Base-by-base conservation (phyloP, 352 stramenopile genomes). In the Phytophthora pinifolia region DNA sequence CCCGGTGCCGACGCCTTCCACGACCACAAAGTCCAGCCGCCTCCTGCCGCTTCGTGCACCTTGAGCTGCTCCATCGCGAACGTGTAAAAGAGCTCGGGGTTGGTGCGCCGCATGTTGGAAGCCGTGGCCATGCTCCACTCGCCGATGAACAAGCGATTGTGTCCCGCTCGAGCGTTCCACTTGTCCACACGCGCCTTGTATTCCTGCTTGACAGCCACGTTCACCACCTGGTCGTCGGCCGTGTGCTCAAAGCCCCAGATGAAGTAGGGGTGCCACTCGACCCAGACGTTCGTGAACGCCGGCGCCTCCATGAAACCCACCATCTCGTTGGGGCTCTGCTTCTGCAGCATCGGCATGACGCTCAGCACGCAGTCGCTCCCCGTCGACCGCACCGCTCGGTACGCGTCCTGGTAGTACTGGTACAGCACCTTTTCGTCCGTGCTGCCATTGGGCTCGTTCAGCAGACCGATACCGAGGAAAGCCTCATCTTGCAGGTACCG, bases 201-300 rank as follows among this genome's bases (percentile, higher is more conserved):
- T 33, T 70, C 34, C 53, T 73, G 54, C 27, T 61, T 63, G 6
- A 73, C 45, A n/a, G 69, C 54, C 9, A 61, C 43, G 22, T 42
- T 69, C 38, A 90, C 56, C 14, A 92, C 34, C 13, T 86, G 53
- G 6, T 73, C 57, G 32, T 81, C 78, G 31, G 70, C 60, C 6
- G 63, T 66, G 17, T 84, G 47, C 46, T 91, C 76, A 49, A 78
- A 91, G 39, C 84, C 82, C 84, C 79, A 93, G 22, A 93, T 65
- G 41, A 90, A 89, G 62, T 92, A 92, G 30, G 66, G 76, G 32
- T 90, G 83, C 79, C 79, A 92, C 45, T 93, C 83, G 53, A 89
- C 66, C 80, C 84, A 94, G 12, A 94, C 76, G 48, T 94, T 94
- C 15, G 45, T 75, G 50, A 75, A 86, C 27, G 62, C 49, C 0